Evolutionary conservation across 305 asterid species (phyloP), one percentile per base, ranked within the genome.

Genomic region (Solanum aculeatissimum): DNA sequence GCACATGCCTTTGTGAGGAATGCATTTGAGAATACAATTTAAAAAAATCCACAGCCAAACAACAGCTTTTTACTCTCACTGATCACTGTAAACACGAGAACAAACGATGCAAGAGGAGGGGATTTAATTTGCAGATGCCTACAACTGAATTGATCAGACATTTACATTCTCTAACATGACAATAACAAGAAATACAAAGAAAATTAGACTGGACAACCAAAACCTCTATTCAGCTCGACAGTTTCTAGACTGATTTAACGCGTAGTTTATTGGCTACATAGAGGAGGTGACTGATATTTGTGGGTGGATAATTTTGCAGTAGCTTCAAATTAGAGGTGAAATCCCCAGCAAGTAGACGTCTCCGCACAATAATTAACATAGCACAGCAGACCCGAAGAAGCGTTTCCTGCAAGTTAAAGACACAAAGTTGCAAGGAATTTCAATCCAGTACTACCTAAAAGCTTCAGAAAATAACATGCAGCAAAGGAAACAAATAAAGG

Each of bases 271-370:
- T 93, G 80, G 99, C 98, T 38, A 96, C 99, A 23, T 96, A 96
- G 84, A 96, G 94, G 81, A 96, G 93, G 88, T 96, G 98, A 87
- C 98, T 92, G 90, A 94, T 91, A 89, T 94, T 95, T 84, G 98
- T 88, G 15, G 96, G 85, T 7, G 99, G 99, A 85, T 93, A 96
- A 81, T 92, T 91, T 88, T 96, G 99, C 78, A 95, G 97, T 83
- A 96, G 88, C 91, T 96, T 96, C 78, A 96, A 92, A 92, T 96
- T 96, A 55, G 98, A 89, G 40, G 99, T 96, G 89, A 96, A 96
- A 89, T 96, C 99, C 8, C 98, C 98, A 35, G 97, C 99, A 72
- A 96, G 97, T 62, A 96, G 88, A 51, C 98, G 97, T 92, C 91
- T 95, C 85, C 98, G 88, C 11, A 95, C 97, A 16, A 95, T 92